phyloP scores from a whole-genome alignment of 768 basidiomycete species.

The Agrocybe praecox region DNA sequence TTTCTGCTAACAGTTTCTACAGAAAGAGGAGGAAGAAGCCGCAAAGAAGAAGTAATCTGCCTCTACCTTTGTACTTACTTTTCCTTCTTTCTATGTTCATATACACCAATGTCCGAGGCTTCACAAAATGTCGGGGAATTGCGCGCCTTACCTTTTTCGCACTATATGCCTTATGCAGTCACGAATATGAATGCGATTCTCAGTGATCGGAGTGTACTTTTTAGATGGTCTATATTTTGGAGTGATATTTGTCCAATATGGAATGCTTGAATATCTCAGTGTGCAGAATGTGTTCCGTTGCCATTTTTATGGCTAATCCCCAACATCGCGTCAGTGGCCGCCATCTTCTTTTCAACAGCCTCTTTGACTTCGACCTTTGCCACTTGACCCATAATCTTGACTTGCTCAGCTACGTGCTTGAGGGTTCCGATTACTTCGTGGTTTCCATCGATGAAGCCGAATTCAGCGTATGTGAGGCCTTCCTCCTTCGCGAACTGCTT shows the following conservation, averaged over 20 bases:
- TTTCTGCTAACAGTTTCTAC: conserved; percentile 20
- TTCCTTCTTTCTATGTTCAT: conserved; percentile 24
- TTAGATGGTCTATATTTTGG: not conserved
- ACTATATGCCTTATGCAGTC: conserved; percentile 38
- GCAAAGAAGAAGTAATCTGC: conserved; percentile 82
- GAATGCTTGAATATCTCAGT: not conserved
- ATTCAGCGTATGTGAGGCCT: conserved; percentile 86
- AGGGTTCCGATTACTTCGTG: conserved; percentile 82
- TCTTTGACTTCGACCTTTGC: conserved; percentile 74
- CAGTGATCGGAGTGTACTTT: not conserved
- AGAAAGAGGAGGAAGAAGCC: conserved; percentile 93
- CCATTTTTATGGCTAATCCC: conserved; percentile 6
- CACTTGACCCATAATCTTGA: conserved; percentile 79
- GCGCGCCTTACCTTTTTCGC: conserved; percentile 28
- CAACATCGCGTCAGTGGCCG: conserved; percentile 14
- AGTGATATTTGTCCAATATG: not conserved
- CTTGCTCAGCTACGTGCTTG: conserved; percentile 84
- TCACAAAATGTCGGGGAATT: conserved; percentile 38
- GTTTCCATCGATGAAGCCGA: conserved; percentile 89
- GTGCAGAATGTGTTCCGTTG: not conserved
- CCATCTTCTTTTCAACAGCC: conserved; percentile 53
- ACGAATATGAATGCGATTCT: conserved; percentile 32
- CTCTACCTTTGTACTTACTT: conserved; percentile 23
- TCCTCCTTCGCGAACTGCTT: conserved; percentile 88
- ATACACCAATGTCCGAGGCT: conserved; percentile 26